Evolutionary conservation across 2,329 filamentous ascomycete species (phyloP), one percentile per base, ranked within the genome.

Genomic region (Monosporascus sp.): DNA sequence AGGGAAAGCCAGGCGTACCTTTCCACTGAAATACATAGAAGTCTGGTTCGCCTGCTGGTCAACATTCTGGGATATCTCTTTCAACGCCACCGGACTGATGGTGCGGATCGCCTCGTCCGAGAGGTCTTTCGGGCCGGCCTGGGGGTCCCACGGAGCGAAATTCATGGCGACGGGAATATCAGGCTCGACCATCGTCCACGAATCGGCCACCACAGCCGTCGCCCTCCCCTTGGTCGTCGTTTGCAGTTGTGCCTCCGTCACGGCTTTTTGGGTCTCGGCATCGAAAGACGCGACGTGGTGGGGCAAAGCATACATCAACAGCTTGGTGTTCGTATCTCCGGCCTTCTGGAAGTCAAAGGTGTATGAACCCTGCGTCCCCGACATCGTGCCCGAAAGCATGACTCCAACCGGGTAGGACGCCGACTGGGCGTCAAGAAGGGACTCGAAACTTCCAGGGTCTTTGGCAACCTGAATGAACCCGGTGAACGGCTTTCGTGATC

Each of bases 1-100:
- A 26, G 31, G 60, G 20, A 48, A 7, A 5, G 17, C 37, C n/a
- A 58, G 24, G 14, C 7, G 55, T 69, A 80, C 87, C 77, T 93
- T 97, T 61, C 94, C 94, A 61, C 88, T 89, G 70, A 87, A 97
- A 71, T 97, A 97, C 84, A 96, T 92, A 38, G 91, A 96, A 66
- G 93, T 82, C 37, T 89, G 75, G 58, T 94, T 82, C 5, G 84
- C 84, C 64, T 94, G 86, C 0, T 75, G 74, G n/a, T 76, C 70
- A 70, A 97, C 89, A 66, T 91, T 80, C 70, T 94, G 86, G 1
- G 82, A 79, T 1, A 96, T 74, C 68, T 99, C 94, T 20, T 77
- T 79, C n/a, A 78, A 75, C 1, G 90, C 88, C 8, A 85, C 76
- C 1, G 78, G 74, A 37, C 74, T 72, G 52, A 95, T 87, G 2